These are phyloP conservation scores for Chaetomiaceae sp. DNA, from an alignment of 2,329 filamentous ascomycete species.

Conservation along the genomic window DNA sequence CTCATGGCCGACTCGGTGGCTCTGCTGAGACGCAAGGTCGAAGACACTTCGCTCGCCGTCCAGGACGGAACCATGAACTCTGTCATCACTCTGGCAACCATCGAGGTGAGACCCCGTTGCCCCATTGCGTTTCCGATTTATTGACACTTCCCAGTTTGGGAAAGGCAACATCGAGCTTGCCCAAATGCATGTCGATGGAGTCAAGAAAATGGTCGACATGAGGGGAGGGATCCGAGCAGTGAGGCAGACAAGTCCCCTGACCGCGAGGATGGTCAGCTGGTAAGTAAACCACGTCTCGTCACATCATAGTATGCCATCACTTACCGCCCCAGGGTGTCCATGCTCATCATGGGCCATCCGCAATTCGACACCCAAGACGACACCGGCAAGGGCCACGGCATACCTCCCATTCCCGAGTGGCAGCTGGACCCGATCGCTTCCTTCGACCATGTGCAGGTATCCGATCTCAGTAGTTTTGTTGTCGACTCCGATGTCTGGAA, in stretches of 20 bases:
- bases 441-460: slow-evolving; percentile 10
- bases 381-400: slow-evolving; percentile 43
- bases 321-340: slow-evolving; percentile 45
- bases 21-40: slow-evolving; percentile 47
- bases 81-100: slow-evolving; percentile 53
- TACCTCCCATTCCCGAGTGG: slow-evolving; percentile 48
- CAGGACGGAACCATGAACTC: slow-evolving; percentile 54
- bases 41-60: slow-evolving; percentile 42
- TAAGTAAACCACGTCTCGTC: slow-evolving; percentile 28
- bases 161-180: slow-evolving; percentile 46
- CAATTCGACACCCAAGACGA: slow-evolving; percentile 52
- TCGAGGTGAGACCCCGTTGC: slow-evolving; percentile 42
- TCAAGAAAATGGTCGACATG: slow-evolving; percentile 45
- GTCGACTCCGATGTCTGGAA: slow-evolving; percentile 35
- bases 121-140: too few species aligned
- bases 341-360: slow-evolving; percentile 49
- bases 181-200: slow-evolving; percentile 46
- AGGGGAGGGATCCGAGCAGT: slow-evolving; percentile 48
- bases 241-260: slow-evolving; percentile 47
- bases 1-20: slow-evolving; percentile 55
- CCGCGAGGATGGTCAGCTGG: slow-evolving; percentile 53
- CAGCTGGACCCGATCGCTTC: slow-evolving; percentile 29
- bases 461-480: slow-evolving; percentile 23
- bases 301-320: background rate
- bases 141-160: slow-evolving; percentile 38